These are phyloP conservation scores for Ogataea hybrid DNA, from an alignment of 1,139 yeast species.

Conservation along the genomic window DNA sequence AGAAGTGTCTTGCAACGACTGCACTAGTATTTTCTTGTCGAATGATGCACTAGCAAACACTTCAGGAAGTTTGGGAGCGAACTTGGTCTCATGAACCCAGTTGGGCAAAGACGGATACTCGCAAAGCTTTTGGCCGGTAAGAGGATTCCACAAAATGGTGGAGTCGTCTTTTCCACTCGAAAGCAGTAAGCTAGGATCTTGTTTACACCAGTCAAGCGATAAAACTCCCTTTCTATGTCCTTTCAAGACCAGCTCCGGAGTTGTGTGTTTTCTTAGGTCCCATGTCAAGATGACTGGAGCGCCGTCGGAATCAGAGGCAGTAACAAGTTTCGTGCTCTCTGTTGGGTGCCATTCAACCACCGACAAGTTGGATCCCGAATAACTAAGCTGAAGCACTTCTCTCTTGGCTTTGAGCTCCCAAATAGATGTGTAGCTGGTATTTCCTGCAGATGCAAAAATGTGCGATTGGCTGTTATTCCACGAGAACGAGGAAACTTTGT, in stretches of 20 bases:
- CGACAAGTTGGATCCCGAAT: slow-evolving; percentile 63
- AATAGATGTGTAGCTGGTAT: slow-evolving; percentile 79
- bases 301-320: slow-evolving; percentile 81
- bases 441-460: slow-evolving; percentile 87
- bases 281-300: slow-evolving; percentile 83
- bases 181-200: slow-evolving; percentile 73
- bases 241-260: slow-evolving; percentile 70
- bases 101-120: slow-evolving; percentile 90
- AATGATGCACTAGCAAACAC: slow-evolving; percentile 91
- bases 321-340: slow-evolving; percentile 84
- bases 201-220: slow-evolving; percentile 90
- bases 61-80: slow-evolving; percentile 88
- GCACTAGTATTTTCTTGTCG: slow-evolving; percentile 82
- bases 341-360: slow-evolving; percentile 78
- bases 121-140: slow-evolving; percentile 64
- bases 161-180: slow-evolving; percentile 93
- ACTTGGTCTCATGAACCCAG: slow-evolving; percentile 88
- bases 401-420: slow-evolving; percentile 91
- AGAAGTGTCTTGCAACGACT: slow-evolving; percentile 82
- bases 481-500: slow-evolving; percentile 76
- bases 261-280: slow-evolving; percentile 92
- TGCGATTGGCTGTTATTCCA: slow-evolving; percentile 89
- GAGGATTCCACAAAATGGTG: slow-evolving; percentile 88
- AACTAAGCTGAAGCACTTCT: slow-evolving; percentile 82
- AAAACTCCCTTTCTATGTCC: slow-evolving; percentile 91